Base-by-base conservation (phyloP, 2,329 filamentous ascomycete species). In the Talaromyces funiculosus region DNA sequence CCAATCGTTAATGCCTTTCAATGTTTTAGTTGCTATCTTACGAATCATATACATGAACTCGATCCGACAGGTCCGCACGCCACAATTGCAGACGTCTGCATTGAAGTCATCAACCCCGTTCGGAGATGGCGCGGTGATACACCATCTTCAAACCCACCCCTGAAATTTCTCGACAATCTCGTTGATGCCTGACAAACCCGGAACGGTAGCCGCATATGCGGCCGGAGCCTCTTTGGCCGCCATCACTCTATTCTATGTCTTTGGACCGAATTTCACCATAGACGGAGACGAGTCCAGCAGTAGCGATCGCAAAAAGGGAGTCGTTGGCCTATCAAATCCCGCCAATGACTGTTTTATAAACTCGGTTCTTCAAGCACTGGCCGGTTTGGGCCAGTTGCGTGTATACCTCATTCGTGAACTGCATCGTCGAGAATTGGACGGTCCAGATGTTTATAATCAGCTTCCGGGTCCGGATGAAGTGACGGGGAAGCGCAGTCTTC, bases 291-390 rank as follows among this genome's bases (percentile, higher is more conserved):
- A 87, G 56, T 80, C 81, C 24, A 77, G 75, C 61, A 79, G 75
- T 63, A 84, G 83, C 59, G 78, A 78, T 64, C 86, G 90, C 67
- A 94, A 92, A 76, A 93, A 90, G 71, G 90, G 90, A 62, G 90
- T 95, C 45, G 92, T 97, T 59, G 94, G 94, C 40, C 82, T 97
- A 60, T 81, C 82, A 57, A 99, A 99, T 75, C 87, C 90, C 8
- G 94, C 93, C 67, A 99, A 99, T 76, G 94, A 94, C 75, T 94
- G 90, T 79, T 94, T 93, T 76, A 97, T 97, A 79, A 99, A 99
- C 76, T 96, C 92, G 24, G 89, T 96, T 20, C 84, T 99, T 37
- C 94, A 99, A 78, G 92, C 91, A 7, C 82, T 99, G 45, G 93
- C 94, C 14, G 94, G 94, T 2, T 81, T 97, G 33, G 90, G 89